These are phyloP conservation scores for Candida freyschussii DNA, from an alignment of 1,139 yeast genomes.

Conservation along the genomic window DNA sequence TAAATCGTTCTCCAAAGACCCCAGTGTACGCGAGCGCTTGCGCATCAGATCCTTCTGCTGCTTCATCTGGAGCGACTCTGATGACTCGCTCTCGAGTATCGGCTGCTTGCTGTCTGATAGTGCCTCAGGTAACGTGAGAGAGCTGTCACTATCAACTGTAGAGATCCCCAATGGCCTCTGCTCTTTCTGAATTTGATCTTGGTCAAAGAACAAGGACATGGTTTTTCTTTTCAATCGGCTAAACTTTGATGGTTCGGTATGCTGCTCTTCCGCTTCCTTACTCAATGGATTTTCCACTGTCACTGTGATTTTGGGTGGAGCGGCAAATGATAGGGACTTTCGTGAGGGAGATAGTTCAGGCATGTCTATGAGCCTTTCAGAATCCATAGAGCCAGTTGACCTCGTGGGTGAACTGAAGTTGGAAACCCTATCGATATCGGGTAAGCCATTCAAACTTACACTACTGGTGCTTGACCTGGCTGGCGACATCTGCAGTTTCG, in stretches of 20 bases:
- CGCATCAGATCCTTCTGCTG: constrained; percentile 13
- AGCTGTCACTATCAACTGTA: no score
- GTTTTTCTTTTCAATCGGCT: constrained; percentile 15
- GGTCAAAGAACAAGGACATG: constrained; percentile 19
- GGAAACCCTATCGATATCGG: constrained; percentile 15
- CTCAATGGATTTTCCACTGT: constrained; percentile 1
- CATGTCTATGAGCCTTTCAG: constrained; percentile 1
- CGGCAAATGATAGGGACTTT: constrained; percentile 1
- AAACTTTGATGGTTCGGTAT: constrained; percentile 13
- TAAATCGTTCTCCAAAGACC: constrained; percentile 22
- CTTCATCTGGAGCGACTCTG: neutral
- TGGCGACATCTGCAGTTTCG: constrained; percentile 1
- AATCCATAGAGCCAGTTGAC: constrained; percentile 12
- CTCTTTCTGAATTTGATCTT: constrained; percentile 1
- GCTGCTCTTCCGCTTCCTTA: constrained; percentile 2
- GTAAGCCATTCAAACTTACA: constrained; percentile 5
- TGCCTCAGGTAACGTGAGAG: constrained; percentile 13
- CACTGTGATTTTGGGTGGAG: constrained; percentile 5
- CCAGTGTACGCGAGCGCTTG: constrained; percentile 23
- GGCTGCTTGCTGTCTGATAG: constrained; percentile 14
- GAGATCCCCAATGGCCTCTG: no score
- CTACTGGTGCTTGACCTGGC: constrained; percentile 1
- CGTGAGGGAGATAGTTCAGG: constrained; percentile 3
- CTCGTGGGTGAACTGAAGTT: constrained; percentile 18
- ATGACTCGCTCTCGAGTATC: neutral